Percentiles rank a stretch among this genome's conserved stretches.
Evolutionary conservation across 352 stramenopile genomes (phyloP).

Genomic region (Globisporangium nunn): DNA sequence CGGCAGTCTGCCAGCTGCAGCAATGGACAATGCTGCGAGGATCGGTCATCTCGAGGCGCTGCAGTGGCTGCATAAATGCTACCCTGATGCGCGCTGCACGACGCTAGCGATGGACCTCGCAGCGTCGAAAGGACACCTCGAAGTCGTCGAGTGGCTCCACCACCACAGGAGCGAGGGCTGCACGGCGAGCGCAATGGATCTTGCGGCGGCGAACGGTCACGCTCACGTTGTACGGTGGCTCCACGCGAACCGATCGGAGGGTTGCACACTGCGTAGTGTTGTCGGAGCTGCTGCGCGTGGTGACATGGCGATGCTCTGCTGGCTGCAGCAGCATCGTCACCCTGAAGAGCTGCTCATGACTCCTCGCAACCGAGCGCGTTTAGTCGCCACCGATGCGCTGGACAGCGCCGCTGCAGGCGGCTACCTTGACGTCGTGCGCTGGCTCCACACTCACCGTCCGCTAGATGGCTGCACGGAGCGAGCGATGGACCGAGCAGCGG

Average conservation of each 20-base stretch:
- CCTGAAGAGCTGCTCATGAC: background rate
- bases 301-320: slow-evolving; percentile 1
- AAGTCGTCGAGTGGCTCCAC: slow-evolving; percentile 2
- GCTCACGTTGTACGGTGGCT: slow-evolving; percentile 20
- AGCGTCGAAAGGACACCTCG: background rate
- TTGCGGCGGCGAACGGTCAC: background rate
- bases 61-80: slow-evolving; percentile 45
- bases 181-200: slow-evolving; percentile 2
- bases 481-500: background rate
- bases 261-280: slow-evolving; percentile 1
- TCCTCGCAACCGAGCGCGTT: background rate
- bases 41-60: slow-evolving; percentile 47
- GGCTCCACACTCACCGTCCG: background rate
- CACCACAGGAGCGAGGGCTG: background rate
- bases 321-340: slow-evolving; percentile 1
- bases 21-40: slow-evolving; percentile 60
- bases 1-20: slow-evolving; percentile 4
- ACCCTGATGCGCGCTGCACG: slow-evolving; percentile 28
- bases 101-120: slow-evolving; percentile 1
- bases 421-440: background rate
- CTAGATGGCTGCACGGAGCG: background rate
- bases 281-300: slow-evolving; percentile 3
- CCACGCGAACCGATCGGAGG: slow-evolving; percentile 14
- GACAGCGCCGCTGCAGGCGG: slow-evolving; percentile 2
- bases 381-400: background rate